Evolutionary conservation across 305 asterid species (phyloP).

Genomic region (Rubia occidens): DNA sequence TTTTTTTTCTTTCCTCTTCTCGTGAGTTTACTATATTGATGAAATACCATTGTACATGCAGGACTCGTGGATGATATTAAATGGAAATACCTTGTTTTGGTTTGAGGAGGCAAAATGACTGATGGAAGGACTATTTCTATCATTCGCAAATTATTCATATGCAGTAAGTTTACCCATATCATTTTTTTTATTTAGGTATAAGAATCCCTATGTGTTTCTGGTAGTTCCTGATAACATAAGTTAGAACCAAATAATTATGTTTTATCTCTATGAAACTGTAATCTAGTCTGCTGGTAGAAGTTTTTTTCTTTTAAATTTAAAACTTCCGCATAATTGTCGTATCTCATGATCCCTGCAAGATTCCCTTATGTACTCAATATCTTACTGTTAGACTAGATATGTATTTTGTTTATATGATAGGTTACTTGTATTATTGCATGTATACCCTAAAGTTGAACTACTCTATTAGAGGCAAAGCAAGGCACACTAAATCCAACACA

Average conservation of each 20-base stretch:
- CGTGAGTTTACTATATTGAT: neutral
- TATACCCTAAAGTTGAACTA: neutral
- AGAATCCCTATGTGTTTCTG: neutral
- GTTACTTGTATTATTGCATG: neutral
- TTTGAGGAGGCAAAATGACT: slow-evolving; percentile 4
- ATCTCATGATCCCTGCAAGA: neutral
- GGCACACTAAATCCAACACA: neutral
- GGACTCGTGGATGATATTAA: neutral
- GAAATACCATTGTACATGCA: neutral
- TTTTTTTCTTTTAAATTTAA: neutral
- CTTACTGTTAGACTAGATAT: neutral
- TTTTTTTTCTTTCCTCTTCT: neutral
- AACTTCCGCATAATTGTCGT: neutral
- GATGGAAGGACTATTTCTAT: neutral
- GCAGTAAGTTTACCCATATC: slow-evolving; percentile 2
- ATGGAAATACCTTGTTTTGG: neutral
- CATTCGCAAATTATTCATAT: neutral
- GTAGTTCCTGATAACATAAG: neutral
- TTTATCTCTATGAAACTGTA: neutral
- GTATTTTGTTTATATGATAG: too few relatives aligned
- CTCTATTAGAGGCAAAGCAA: neutral
- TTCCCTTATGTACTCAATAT: neutral
- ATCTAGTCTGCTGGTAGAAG: neutral
- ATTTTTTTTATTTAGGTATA: too few relatives aligned
- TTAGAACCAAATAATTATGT: neutral